These are phyloP conservation scores for Rhodosporidiobolus odoratus DNA, from an alignment of 768 basidiomycete species.

Conservation along the genomic window DNA sequence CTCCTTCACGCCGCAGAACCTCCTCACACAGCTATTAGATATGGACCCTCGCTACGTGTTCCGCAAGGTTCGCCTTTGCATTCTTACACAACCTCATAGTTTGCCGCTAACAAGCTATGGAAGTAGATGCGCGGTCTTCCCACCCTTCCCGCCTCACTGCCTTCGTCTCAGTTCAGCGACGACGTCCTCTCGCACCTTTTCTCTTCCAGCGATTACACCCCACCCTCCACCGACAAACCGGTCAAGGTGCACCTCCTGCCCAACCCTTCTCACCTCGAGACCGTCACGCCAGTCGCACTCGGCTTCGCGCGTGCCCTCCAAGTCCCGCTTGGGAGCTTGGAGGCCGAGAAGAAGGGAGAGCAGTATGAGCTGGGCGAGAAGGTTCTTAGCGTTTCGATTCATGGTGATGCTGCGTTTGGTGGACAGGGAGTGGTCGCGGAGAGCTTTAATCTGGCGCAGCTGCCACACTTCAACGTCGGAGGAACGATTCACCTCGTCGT, in stretches of 20 bases:
- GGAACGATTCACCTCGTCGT: slow-evolving; percentile 87
- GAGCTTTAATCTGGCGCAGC: slow-evolving; percentile 67
- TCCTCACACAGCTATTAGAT: slow-evolving; percentile 70
- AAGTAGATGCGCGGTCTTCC: slow-evolving; percentile 56
- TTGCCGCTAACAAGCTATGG: not conserved
- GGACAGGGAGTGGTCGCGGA: slow-evolving; percentile 92
- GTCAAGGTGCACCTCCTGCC: slow-evolving; percentile 70
- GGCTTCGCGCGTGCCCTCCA: slow-evolving; percentile 90
- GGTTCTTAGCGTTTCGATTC: slow-evolving; percentile 83
- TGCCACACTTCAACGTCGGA: slow-evolving; percentile 86
- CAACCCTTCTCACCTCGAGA: slow-evolving; percentile 50
- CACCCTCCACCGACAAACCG: slow-evolving; percentile 55
- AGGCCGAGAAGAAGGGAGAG: slow-evolving; percentile 39
- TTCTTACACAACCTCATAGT: not conserved
- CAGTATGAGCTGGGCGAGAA: slow-evolving; percentile 56
- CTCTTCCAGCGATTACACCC: slow-evolving; percentile 55
- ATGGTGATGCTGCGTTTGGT: slow-evolving; percentile 85
- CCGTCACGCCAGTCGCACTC: slow-evolving; percentile 76
- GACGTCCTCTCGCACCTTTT: slow-evolving; percentile 87
- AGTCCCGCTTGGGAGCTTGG: slow-evolving; percentile 49
- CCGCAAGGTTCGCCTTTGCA: slow-evolving; percentile 56
- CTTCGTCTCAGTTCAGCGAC: slow-evolving; percentile 51
- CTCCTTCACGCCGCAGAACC: slow-evolving; percentile 50
- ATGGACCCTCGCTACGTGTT: slow-evolving; percentile 67
- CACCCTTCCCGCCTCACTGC: slow-evolving; percentile 25